A percentile compares a stretch with the other conserved stretches of the same genome.
phyloP scores from a whole-genome alignment of 2,329 filamentous ascomycete genomes.

The Cladosporium cucumerinum region DNA sequence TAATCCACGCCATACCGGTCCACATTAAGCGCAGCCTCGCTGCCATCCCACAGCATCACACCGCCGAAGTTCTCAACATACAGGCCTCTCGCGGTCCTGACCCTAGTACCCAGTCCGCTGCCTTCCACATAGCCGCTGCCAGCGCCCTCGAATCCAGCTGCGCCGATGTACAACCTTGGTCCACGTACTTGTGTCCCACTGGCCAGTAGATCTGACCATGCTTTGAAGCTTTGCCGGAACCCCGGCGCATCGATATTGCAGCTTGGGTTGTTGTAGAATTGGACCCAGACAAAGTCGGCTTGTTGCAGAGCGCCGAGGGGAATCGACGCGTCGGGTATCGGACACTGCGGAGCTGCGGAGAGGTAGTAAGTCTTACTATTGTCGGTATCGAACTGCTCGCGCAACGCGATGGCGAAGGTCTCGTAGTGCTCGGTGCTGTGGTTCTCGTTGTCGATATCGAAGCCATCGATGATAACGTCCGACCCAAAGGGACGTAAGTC shows the following conservation, averaged over 20 bases:
- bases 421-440: constrained; percentile 33
- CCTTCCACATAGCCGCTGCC: constrained; percentile 33
- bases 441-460: constrained; percentile 51
- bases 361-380: constrained; percentile 45
- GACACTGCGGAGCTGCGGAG: constrained; percentile 47
- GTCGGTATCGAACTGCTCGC: constrained; percentile 35
- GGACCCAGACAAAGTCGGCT: constrained; percentile 44
- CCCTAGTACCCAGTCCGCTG: constrained; percentile 25
- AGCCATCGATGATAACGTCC: constrained; percentile 50
- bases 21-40: constrained; percentile 29
- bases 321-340: constrained; percentile 39
- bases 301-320: constrained; percentile 34
- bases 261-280: constrained; percentile 49
- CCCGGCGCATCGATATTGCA: constrained; percentile 36
- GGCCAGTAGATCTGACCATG: constrained; percentile 32
- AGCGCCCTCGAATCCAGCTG: constrained; percentile 24
- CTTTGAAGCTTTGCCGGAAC: constrained; percentile 29
- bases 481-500: constrained; percentile 42
- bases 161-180: constrained; percentile 35
- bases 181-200: background rate
- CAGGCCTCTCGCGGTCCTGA: constrained; percentile 24
- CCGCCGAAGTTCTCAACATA: constrained; percentile 34
- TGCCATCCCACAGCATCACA: constrained; percentile 39
- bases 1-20: constrained; percentile 18
- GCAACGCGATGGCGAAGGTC: constrained; percentile 24